Base-by-base conservation (phyloP, 2,329 filamentous ascomycete species). In the Colletotrichum liriopes region DNA sequence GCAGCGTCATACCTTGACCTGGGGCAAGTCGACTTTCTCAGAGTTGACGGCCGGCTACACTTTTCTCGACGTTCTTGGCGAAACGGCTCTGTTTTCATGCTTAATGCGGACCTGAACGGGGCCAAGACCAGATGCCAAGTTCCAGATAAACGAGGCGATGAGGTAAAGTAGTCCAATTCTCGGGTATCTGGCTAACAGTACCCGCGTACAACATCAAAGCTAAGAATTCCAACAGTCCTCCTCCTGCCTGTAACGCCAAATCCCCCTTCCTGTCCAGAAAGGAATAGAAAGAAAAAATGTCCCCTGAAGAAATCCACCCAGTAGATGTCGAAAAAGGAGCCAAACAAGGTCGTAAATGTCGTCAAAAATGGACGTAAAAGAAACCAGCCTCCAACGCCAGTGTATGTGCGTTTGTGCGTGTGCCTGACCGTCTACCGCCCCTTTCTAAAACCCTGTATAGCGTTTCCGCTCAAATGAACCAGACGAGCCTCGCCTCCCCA, bases 311-410 rank as follows among this genome's bases (percentile, higher is more conserved):
- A 5, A 55, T 69, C 70, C 65, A 70, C 54, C 23, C 66, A 55
- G 66, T 63, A 70, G 54, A 70, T 72, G 23, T 59, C 29, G 47
- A 37, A 58, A 23, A 51, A 65, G 51, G 54, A 66, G 54, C 41
- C 54, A 37, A 45, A 37, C 23, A 26, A 39, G 5, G 54, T 65
- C 70, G 54, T 70, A 20, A 65, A 65, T n/a, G 37, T 70, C 67
- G 54, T 66, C 35, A 58, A 55, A 47, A 12, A 65, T 20, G 7
- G 54, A 60, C n/a, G 49, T 32, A 26, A 39, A 37, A 55, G 52
- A 52, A 65, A 37, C 14, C 47, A 70, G 47, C 70, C 70, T 39
- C 54, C 70, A 70, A 72, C 66, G 59, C 70, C 70, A 35, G n/a
- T 9, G 14, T 32, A 32, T 32, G 29, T 18, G 55, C 37, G 37